Evolutionary conservation across 257 asterid species (phyloP).

Genomic region (Nyctanthes arbortristis): DNA sequence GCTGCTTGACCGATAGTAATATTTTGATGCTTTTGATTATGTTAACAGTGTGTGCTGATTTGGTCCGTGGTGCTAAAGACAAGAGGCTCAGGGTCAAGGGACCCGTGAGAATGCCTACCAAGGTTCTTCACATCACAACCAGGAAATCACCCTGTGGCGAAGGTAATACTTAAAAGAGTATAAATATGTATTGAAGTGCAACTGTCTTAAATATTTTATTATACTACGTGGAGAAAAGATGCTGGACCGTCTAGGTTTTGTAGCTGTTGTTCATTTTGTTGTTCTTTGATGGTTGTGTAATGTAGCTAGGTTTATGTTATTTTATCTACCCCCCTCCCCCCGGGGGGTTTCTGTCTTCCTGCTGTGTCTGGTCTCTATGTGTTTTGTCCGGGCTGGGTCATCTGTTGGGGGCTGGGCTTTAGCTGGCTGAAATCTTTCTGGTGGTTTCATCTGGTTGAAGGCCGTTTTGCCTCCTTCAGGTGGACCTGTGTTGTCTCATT

Average conservation of each 20-base stretch:
- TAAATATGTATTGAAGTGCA: not conserved
- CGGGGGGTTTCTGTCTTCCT: no score
- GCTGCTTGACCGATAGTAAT: not conserved
- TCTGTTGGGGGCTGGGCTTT: no score
- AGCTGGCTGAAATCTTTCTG: not conserved
- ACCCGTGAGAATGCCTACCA: slow-evolving; percentile 71
- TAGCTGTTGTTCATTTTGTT: not conserved
- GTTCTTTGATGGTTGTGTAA: not conserved
- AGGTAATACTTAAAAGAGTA: slow-evolving; percentile 31
- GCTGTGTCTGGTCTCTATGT: no score
- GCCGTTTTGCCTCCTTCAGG: no score
- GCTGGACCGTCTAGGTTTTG: not conserved
- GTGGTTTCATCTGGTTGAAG: no score
- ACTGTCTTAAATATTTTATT: not conserved
- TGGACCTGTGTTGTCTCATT: no score
- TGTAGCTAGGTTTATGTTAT: not conserved
- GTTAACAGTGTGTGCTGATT: slow-evolving; percentile 50
- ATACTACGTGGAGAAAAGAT: not conserved
- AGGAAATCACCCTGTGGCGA: slow-evolving; percentile 79
- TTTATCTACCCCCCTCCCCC: no score
- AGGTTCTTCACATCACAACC: slow-evolving; percentile 66
- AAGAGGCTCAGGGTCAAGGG: slow-evolving; percentile 69
- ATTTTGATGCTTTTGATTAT: not conserved
- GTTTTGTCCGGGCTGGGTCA: no score
- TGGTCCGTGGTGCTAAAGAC: slow-evolving; percentile 73